A percentile compares a stretch with the other conserved stretches of the same genome.
phyloP scores from a whole-genome alignment of 805 yeast genomes.

The Helenozyma rhizophorensis region DNA sequence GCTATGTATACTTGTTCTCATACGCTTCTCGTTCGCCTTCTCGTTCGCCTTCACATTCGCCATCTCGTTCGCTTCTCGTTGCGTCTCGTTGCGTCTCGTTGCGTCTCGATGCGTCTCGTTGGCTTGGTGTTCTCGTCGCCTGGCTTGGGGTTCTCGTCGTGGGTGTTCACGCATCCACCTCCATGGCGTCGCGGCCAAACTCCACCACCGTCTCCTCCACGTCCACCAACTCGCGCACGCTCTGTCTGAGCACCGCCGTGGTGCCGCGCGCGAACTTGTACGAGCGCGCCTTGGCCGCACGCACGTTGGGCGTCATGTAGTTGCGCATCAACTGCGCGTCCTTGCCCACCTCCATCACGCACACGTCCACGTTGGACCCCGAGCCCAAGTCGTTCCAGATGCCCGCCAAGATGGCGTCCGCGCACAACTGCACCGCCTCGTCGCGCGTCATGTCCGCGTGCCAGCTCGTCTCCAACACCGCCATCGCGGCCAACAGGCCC shows the following conservation, averaged over 20 bases:
- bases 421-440: conserved; percentile 86
- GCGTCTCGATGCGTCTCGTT: no score
- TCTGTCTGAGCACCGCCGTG: conserved; percentile 76
- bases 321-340: conserved; percentile 84
- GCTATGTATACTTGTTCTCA: no score
- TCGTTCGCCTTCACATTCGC: no score
- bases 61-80: no score
- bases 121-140: no score
- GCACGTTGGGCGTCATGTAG: conserved; percentile 84
- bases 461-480: conserved; percentile 89
- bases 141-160: no score
- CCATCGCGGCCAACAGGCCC: conserved; percentile 98
- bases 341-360: conserved; percentile 92
- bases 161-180: conserved; percentile 43
- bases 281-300: conserved; percentile 74
- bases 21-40: no score
- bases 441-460: conserved; percentile 71
- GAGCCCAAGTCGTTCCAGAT: conserved; percentile 99
- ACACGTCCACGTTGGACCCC: conserved; percentile 95
- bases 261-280: conserved; percentile 91
- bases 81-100: no score
- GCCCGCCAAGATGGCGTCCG: conserved; percentile 95
- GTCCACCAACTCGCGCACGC: conserved; percentile 60
- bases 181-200: conserved; percentile 37
- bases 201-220: conserved; percentile 60